phyloP scores from a whole-genome alignment of 2,329 filamentous ascomycete species.

The Colletotrichum brevisporum region DNA sequence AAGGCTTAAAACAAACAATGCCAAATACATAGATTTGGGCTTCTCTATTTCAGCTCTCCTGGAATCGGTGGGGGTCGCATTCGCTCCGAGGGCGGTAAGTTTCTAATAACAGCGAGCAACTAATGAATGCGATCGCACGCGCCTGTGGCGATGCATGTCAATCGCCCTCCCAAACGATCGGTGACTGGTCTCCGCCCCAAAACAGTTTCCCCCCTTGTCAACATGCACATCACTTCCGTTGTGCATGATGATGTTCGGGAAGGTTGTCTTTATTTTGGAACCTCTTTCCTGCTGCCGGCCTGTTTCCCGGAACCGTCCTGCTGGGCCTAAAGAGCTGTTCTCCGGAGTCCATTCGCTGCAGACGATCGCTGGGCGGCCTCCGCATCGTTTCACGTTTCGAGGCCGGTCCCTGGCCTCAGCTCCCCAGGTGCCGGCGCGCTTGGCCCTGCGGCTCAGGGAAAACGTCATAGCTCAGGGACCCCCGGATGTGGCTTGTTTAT shows the following conservation, averaged over 20 bases:
- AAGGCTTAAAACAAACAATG: neutral
- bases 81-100: too few relatives aligned
- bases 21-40: neutral
- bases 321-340: neutral
- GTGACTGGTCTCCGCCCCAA: neutral
- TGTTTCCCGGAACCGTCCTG: slow-evolving; percentile 5
- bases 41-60: neutral
- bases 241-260: slow-evolving; percentile 15
- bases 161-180: slow-evolving; percentile 3
- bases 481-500: slow-evolving; percentile 28
- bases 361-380: slow-evolving; percentile 36
- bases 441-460: slow-evolving; percentile 25
- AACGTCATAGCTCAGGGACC: slow-evolving; percentile 36
- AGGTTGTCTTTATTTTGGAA: slow-evolving; percentile 14
- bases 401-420: slow-evolving; percentile 23
- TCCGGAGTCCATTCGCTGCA: slow-evolving; percentile 2
- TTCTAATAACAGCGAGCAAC: slow-evolving; percentile 5
- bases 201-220: slow-evolving; percentile 4
- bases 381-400: slow-evolving; percentile 36
- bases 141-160: slow-evolving; percentile 2
- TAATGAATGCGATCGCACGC: slow-evolving; percentile 14
- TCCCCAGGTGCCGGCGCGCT: slow-evolving; percentile 9
- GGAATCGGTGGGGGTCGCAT: slow-evolving; percentile 2
- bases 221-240: slow-evolving; percentile 1
- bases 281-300: neutral